These are phyloP conservation scores for Lignosus rhinocerotis DNA, from an alignment of 1,284 basidiomycete species.

Conservation along the genomic window DNA sequence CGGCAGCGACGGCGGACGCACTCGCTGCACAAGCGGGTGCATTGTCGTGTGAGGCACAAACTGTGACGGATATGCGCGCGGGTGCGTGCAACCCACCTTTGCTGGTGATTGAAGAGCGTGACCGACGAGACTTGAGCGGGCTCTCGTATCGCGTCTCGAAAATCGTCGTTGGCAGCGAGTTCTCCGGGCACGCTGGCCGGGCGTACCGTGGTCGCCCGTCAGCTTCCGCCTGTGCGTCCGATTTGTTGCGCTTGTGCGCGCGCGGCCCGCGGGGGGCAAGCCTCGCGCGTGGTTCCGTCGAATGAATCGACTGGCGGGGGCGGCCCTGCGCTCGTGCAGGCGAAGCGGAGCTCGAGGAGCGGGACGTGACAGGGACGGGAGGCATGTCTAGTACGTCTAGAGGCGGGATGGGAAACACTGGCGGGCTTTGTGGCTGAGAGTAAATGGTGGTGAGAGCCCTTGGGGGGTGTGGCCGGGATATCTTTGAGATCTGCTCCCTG, in stretches of 20 bases:
- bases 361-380: too few species aligned
- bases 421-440: too few species aligned
- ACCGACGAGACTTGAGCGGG: conserved; percentile 10
- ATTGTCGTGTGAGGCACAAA: not conserved
- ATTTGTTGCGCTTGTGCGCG: not conserved
- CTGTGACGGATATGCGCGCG: not conserved
- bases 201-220: conserved; percentile 8
- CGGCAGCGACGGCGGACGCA: not conserved
- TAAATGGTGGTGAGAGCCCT: too few species aligned
- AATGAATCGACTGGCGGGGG: not conserved
- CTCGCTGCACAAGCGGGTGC: not conserved
- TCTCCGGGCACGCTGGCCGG: conserved; percentile 15
- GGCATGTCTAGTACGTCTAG: too few species aligned
- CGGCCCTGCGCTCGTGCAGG: too few species aligned
- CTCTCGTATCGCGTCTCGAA: conserved; percentile 19
- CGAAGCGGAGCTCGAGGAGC: too few species aligned
- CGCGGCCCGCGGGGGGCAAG: not conserved
- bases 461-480: too few species aligned
- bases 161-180: conserved; percentile 10
- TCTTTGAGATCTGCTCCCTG: too few species aligned
- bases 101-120: not conserved
- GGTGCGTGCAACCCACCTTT: not conserved
- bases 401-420: too few species aligned
- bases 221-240: not conserved
- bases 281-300: not conserved